Conservation (phyloP, 2,329 filamentous ascomycete species). For the Apiospora kogelbergensis region DNA sequence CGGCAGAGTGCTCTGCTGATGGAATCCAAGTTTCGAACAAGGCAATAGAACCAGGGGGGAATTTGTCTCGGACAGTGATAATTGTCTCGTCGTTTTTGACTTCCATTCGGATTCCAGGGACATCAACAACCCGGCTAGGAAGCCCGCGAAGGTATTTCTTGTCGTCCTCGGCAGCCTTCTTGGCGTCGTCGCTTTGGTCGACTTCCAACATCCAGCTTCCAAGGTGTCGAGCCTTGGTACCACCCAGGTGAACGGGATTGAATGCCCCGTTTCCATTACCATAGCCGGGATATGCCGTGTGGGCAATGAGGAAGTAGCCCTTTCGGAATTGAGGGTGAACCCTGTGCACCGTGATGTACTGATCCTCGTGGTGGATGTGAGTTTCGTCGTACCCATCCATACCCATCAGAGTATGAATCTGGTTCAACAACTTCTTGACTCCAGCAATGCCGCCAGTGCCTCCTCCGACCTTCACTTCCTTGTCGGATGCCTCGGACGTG, state of each 20-base stretch:
- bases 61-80: constrained; percentile 77
- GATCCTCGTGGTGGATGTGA: constrained; percentile 92
- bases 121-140: constrained; percentile 75
- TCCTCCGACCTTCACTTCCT: constrained; percentile 62
- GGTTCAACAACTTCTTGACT: constrained; percentile 89
- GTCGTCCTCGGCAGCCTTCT: constrained; percentile 64
- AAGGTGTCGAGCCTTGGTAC: constrained; percentile 81
- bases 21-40: constrained; percentile 97
- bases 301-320: constrained; percentile 92
- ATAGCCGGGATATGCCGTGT: constrained; percentile 92
- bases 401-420: constrained; percentile 94
- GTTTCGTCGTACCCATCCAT: constrained; percentile 93
- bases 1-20: constrained; percentile 76
- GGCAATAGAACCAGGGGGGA: constrained; percentile 91
- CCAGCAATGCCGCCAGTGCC: constrained; percentile 84
- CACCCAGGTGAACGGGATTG: constrained; percentile 74
- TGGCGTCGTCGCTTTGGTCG: constrained; percentile 71
- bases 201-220: constrained; percentile 93
- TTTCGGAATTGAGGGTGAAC: constrained; percentile 91
- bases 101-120: constrained; percentile 74
- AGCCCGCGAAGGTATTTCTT: constrained; percentile 73
- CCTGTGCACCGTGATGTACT: constrained; percentile 94
- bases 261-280: constrained; percentile 81
- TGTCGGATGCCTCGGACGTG: constrained; percentile 68
- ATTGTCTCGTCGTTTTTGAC: constrained; percentile 71